phyloP scores from a whole-genome alignment of 306 rosid species.

The Elaeagnus macrophylla region DNA sequence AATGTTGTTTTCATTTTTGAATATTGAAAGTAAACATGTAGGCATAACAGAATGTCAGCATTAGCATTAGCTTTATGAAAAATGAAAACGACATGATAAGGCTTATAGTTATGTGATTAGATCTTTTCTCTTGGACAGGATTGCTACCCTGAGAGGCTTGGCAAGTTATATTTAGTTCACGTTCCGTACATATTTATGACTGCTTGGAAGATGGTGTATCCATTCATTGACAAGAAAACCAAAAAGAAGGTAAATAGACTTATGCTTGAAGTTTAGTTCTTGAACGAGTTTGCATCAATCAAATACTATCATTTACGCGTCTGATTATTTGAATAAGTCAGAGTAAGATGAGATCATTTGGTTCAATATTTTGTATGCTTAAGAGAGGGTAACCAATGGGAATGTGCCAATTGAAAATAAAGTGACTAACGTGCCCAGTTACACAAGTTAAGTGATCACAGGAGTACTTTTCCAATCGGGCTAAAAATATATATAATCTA shows the following conservation, averaged over 20 bases:
- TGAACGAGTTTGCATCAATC: no score
- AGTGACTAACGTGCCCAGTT: no score
- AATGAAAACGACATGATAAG: neutral
- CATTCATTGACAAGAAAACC: conserved; percentile 76
- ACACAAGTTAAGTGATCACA: no score
- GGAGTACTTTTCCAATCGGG: no score
- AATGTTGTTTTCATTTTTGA: no score
- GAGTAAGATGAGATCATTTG: no score
- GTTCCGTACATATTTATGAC: conserved; percentile 70
- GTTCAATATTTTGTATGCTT: neutral
- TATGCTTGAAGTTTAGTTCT: neutral
- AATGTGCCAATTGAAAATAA: no score
- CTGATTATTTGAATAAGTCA: no score
- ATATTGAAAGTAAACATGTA: neutral
- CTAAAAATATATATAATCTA: neutral
- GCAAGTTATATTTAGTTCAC: conserved; percentile 54
- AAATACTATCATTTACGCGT: no score
- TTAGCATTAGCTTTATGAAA: neutral
- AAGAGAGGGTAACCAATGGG: neutral
- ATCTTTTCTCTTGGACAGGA: conserved; percentile 40
- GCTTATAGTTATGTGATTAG: neutral
- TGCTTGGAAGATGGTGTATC: conserved; percentile 73
- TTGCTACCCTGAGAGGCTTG: conserved; percentile 86
- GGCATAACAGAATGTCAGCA: neutral
- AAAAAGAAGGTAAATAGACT: conserved; percentile 52